Percentiles rank a stretch among this genome's conserved stretches.
Conservation (phyloP, 2,329 filamentous ascomycete genomes). For the Raffaelea albimanens region DNA sequence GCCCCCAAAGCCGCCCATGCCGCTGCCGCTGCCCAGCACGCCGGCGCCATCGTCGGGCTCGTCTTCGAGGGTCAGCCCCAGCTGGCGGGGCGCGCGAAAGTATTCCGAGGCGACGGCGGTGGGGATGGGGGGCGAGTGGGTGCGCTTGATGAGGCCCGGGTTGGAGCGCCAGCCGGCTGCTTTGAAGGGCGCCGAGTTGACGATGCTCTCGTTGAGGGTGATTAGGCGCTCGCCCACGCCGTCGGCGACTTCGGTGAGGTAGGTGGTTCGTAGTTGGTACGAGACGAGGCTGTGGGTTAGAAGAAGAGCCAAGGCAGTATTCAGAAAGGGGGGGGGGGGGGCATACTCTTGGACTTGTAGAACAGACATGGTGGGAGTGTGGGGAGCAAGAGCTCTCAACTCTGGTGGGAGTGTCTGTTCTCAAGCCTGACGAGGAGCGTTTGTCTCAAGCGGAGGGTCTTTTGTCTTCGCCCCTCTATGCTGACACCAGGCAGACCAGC, state of each 20-base stretch:
- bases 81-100: slow-evolving; percentile 61
- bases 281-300: slow-evolving; percentile 56
- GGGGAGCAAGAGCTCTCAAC: neutral
- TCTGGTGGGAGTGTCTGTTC: no score
- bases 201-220: slow-evolving; percentile 66
- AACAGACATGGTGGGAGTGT: slow-evolving; percentile 26
- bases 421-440: no score
- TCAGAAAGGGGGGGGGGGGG: neutral
- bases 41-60: slow-evolving; percentile 65
- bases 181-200: slow-evolving; percentile 75
- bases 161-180: slow-evolving; percentile 72
- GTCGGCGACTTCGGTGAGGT: slow-evolving; percentile 71
- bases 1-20: neutral
- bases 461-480: neutral
- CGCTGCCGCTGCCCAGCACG: slow-evolving; percentile 42
- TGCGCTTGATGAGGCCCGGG: slow-evolving; percentile 67
- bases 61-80: slow-evolving; percentile 56
- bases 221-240: slow-evolving; percentile 79
- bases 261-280: slow-evolving; percentile 73
- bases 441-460: no score
- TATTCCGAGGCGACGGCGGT: slow-evolving; percentile 76
- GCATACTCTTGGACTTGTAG: slow-evolving; percentile 33
- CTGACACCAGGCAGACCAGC: no score
- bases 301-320: neutral
- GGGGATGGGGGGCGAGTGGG: slow-evolving; percentile 77